phyloP scores from a whole-genome alignment of 768 basidiomycete genomes.

The Lentinus tigrinus region DNA sequence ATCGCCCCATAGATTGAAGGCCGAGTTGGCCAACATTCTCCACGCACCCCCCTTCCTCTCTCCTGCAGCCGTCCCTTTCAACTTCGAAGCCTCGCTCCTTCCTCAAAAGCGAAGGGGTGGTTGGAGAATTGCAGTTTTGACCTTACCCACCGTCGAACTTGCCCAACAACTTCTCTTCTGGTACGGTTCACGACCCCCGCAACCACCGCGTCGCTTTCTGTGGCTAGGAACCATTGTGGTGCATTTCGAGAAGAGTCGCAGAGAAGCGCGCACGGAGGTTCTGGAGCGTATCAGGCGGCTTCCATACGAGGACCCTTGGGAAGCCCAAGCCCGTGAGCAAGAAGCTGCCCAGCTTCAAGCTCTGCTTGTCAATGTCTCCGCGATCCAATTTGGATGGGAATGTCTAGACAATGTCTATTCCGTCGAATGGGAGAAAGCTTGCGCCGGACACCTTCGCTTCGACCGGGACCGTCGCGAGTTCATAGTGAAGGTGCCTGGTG shows the following conservation, averaged over 20 bases:
- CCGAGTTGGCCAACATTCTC: slow-evolving; percentile 42
- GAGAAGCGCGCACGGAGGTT: slow-evolving; percentile 24
- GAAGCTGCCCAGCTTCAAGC: slow-evolving; percentile 31
- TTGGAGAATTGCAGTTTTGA: slow-evolving; percentile 38
- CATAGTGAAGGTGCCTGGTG: slow-evolving; percentile 33
- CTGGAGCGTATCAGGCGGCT: slow-evolving; percentile 32
- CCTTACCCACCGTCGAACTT: slow-evolving; percentile 42
- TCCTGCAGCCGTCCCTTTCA: slow-evolving; percentile 35
- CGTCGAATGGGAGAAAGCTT: slow-evolving; percentile 51
- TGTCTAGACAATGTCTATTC: slow-evolving; percentile 60
- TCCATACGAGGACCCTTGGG: slow-evolving; percentile 44
- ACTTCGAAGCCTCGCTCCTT: slow-evolving; percentile 55
- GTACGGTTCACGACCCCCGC: slow-evolving; percentile 32
- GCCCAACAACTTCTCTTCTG: slow-evolving; percentile 43
- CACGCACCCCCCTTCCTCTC: slow-evolving; percentile 42
- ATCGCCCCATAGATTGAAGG: slow-evolving; percentile 19
- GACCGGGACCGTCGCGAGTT: slow-evolving; percentile 47
- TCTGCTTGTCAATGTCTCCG: slow-evolving; percentile 30
- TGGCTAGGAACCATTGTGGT: slow-evolving; percentile 33
- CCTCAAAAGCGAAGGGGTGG: slow-evolving; percentile 25
- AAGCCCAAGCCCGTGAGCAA: slow-evolving; percentile 34
- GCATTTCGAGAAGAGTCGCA: slow-evolving; percentile 21
- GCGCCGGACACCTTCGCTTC: slow-evolving; percentile 34
- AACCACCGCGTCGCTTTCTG: not conserved
- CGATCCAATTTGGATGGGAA: slow-evolving; percentile 60